Percentiles rank a stretch among this genome's conserved stretches.
Evolutionary conservation across 345 rosid species (phyloP).

Genomic region (Eutrema heterophyllum): DNA sequence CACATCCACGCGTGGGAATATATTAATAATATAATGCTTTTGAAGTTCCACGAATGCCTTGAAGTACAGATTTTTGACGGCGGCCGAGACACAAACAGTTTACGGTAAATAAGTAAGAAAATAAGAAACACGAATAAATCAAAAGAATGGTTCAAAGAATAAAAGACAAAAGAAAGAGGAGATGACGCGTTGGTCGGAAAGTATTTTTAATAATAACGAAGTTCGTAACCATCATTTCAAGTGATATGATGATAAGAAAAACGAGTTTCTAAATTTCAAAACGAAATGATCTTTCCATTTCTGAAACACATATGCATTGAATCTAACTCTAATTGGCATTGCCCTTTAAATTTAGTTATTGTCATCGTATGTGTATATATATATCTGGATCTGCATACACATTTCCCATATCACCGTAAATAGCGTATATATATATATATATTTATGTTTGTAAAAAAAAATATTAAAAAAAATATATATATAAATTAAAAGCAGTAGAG

Average conservation of each 20-base stretch:
- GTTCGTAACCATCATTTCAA: slow-evolving; percentile 17
- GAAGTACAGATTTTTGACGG: slow-evolving; percentile 21
- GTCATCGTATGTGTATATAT: not conserved
- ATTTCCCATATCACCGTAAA: not conserved
- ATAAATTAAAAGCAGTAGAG: not conserved
- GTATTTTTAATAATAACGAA: slow-evolving; percentile 6
- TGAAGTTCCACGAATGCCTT: slow-evolving; percentile 26
- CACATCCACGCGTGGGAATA: not conserved
- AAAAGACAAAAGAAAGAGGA: slow-evolving; percentile 7
- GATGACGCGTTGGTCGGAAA: slow-evolving; percentile 34
- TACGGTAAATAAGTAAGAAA: not conserved
- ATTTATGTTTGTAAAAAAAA: not conserved
- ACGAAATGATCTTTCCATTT: slow-evolving; percentile 11
- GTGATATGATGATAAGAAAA: slow-evolving; percentile 17
- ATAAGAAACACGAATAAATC: not conserved
- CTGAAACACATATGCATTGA: not conserved
- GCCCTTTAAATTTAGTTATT: not conserved
- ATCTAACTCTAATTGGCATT: not conserved
- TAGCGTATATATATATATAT: not conserved
- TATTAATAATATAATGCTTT: not conserved
- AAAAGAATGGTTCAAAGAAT: not conserved
- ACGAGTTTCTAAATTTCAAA: slow-evolving; percentile 15
- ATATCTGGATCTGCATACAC: not conserved
- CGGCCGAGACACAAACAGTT: slow-evolving; percentile 17
- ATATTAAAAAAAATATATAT: not conserved